Evolutionary conservation across 371 early-diverging fungal species (phyloP), one percentile per base, ranked within the genome.

Genomic region (Blakeslea trispora): DNA sequence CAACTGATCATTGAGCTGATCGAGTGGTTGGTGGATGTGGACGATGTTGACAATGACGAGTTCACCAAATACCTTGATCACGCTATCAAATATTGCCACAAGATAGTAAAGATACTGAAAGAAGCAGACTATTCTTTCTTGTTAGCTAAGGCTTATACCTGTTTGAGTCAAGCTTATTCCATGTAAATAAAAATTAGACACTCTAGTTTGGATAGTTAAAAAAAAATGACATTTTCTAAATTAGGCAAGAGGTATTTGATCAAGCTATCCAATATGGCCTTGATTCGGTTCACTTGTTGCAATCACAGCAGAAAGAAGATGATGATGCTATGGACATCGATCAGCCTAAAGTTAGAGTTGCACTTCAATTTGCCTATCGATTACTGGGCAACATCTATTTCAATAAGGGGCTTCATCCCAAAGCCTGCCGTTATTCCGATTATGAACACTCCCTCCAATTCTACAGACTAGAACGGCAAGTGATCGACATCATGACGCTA

Each of bases 361-460:
- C 45, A 3, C 17, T 66, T 19, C 75, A 69, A 40, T 54, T 35
- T 34, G 56, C 60, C 2, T 70, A 62, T 52, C 68, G 64, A 11
- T 23, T 44, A 13, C 17, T 72, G 21, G 78, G 60, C 0, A 63
- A 70, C 17, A 51, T 70, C 1, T 77, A 74, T 28, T 74, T 74
- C 51, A 61, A 50, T 17, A 66, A 67, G 37, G 69, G 67, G 9
- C 49, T 60, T 10, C 63, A 71, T 42, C 18, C 49, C 5, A 42
- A 58, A 15, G 21, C 28, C 19, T 51, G 65, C 1, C 57, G 59
- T 40, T 53, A 48, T 24, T 40, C 49, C 15, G 78, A 77, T 45
- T 65, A 67, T 45, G 40, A 53, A 6, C 42, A 68, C 24, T 72
- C 78, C 14, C 45, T 54, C 11, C 39, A 54, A 4, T 72, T 61